Percentiles rank a stretch among this genome's conserved stretches.
Evolutionary conservation across 2,329 filamentous ascomycete species (phyloP).

Genomic region (Tothia fuscella): DNA sequence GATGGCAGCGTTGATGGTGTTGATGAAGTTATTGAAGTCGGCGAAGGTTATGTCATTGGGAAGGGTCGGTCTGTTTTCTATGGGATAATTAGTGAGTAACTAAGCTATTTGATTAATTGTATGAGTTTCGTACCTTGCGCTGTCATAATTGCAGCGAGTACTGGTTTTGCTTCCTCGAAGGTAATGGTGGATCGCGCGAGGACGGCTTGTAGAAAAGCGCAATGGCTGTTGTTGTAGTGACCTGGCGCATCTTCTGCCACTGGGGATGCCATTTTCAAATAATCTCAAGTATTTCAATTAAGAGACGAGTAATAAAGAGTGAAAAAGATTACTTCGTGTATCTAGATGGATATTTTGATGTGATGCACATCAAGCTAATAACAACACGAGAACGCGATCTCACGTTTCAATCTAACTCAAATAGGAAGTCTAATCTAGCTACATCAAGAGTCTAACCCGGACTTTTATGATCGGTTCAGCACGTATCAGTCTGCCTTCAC

Average conservation of each 20-base stretch:
- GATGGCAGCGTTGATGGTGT: conserved; percentile 57
- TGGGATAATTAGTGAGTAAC: conserved; percentile 11
- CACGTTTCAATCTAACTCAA: too few relatives aligned
- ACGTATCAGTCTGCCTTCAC: too few relatives aligned
- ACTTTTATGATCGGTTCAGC: too few relatives aligned
- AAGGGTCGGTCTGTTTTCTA: conserved; percentile 36
- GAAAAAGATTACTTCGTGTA: too few relatives aligned
- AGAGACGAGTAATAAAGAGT: too few relatives aligned
- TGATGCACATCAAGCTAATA: too few relatives aligned
- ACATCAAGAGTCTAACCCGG: too few relatives aligned
- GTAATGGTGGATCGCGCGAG: conserved; percentile 69
- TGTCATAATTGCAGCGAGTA: conserved; percentile 66
- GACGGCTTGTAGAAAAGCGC: conserved; percentile 84
- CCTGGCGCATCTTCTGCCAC: background rate
- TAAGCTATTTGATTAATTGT: background rate
- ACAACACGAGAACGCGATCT: too few relatives aligned
- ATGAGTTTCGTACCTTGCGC: conserved; percentile 33
- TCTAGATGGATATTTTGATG: too few relatives aligned
- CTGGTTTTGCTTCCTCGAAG: conserved; percentile 55
- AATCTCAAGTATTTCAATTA: too few relatives aligned
- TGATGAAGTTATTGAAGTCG: conserved; percentile 57
- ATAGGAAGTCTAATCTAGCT: too few relatives aligned
- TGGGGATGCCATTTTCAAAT: conserved; percentile 2
- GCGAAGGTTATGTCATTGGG: conserved; percentile 55
- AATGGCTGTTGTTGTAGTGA: conserved; percentile 54